phyloP scores from a whole-genome alignment of 768 basidiomycete species.

The Psilocybe cyanescens region DNA sequence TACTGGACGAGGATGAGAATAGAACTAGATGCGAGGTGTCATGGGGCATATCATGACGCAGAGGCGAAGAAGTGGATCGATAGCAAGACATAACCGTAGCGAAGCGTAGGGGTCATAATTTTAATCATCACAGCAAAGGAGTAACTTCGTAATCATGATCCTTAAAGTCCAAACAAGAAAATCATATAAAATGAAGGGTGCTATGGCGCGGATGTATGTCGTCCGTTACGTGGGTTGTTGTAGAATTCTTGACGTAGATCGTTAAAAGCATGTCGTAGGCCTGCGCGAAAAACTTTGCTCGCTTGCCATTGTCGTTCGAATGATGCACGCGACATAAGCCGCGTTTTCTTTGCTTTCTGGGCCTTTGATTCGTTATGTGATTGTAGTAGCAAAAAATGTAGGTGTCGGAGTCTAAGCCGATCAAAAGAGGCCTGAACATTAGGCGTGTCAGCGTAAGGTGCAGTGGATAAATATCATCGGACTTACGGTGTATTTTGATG shows the following conservation, averaged over 20 bases:
- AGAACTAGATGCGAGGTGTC: slow-evolving; percentile 3
- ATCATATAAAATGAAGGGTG: slow-evolving; percentile 5
- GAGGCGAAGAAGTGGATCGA: slow-evolving; percentile 5
- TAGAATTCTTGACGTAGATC: slow-evolving; percentile 28
- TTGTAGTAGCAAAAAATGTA: slow-evolving; percentile 33
- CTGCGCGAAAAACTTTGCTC: slow-evolving; percentile 35
- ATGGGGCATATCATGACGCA: not conserved
- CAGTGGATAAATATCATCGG: slow-evolving; percentile 2
- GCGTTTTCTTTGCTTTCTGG: slow-evolving; percentile 26
- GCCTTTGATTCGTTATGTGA: slow-evolving; percentile 33
- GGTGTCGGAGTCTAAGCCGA: slow-evolving; percentile 35
- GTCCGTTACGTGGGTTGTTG: slow-evolving; percentile 19
- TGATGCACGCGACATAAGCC: slow-evolving; percentile 29
- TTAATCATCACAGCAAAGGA: slow-evolving; percentile 5
- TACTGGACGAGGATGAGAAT: slow-evolving; percentile 3
- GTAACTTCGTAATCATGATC: not conserved
- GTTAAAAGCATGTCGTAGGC: slow-evolving; percentile 34
- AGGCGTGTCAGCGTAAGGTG: not conserved
- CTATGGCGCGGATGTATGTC: slow-evolving; percentile 23
- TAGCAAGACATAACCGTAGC: not conserved
- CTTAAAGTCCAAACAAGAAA: not conserved
- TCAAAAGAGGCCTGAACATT: slow-evolving; percentile 33
- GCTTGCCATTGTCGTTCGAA: slow-evolving; percentile 37
- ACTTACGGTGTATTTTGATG: slow-evolving; percentile 38
- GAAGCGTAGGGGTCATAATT: slow-evolving; percentile 10